Base-by-base conservation (phyloP, 768 basidiomycete genomes). In the Boletus bicolor region DNA sequence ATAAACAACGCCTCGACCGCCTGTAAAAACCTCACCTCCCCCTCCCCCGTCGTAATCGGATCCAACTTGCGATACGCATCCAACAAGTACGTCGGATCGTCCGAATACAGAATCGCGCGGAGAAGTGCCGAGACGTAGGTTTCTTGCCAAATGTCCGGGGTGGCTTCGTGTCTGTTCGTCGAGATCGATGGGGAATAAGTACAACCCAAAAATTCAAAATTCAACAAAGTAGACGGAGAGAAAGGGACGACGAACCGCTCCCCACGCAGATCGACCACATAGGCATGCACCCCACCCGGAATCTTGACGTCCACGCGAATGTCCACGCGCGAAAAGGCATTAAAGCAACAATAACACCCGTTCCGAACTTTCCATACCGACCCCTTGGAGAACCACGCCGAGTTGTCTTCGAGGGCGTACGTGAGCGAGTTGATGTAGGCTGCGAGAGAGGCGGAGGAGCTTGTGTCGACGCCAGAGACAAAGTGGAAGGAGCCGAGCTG, bases 371-470 rank as follows among this genome's bases (percentile, higher is more conserved):
- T 96, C 92, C 93, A 98, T 7, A 80, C 75, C 4, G 87, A 76
- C 6, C 85, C 81, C 67, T 91, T 91, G 35, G 87, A 85, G 69
- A 97, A 97, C 97, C 97, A 99, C 4, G 91, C 87, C 28, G 86
- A 82, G 53, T 80, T 85, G 60, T 95, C 94, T 66, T 98, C 97
- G 58, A 98, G 86, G 17, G 88, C 83, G 68, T 98, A 98, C 7
- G 93, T 96, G n/a, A 98, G 79, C 24, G 94, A 97, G 76, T 99
- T 98, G 73, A 98, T 90, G 73, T 99, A 99, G 11, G 97, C 96
- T 5, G 97, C 97, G 30, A 99, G 81, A 0, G 94, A 96, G 4
- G 97, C 97, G 19, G 95, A 98, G 7, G 96, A 97, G 17, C 94
- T 98, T 1, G 96, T 93, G 72, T 99, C 97, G 50, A 99, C 92